Evolutionary conservation across 352 stramenopile species (phyloP), one percentile per base, ranked within the genome.

Genomic region (Pythium brachiatum): DNA sequence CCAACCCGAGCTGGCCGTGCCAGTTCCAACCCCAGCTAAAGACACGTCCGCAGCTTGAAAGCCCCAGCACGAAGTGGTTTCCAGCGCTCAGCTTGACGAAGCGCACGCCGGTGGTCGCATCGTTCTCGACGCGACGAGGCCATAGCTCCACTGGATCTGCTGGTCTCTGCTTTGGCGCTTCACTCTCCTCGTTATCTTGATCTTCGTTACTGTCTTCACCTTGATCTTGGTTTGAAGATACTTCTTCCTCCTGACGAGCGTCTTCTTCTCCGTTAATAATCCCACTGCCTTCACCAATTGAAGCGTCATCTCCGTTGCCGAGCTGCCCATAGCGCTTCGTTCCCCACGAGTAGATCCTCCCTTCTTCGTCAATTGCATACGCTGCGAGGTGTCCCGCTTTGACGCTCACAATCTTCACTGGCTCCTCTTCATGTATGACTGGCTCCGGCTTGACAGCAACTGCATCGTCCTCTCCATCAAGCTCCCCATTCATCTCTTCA

Each of bases 1-100:
- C 81, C 27, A 75, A 74, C 2, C 82, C 82, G 34, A 94, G 76
- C 54, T 94, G 85, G 1, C 82, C 83, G 34, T 83, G 76, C 44
- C 54, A 72, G 6, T 75, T 76, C 27, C 73, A 68, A 29, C 85
- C 85, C 85, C 85, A 94, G 13, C 75, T 74, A 58, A 81, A 91
- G 7, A 80, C 66, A 18, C 57, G 41, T 0, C 81, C 83, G 15
- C 23, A 54, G 7, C 41, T 56, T 8, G 78, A 79, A 7, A 82
- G 60, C 15, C 78, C 81, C 20, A 90, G 47, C 0, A 66, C 75
- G 55, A 90, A 94, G 60, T 91, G 82, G 53, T 86, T 88, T 7
- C 85, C 85, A 23, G 74, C 68, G 9, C 76, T 74, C 8, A 94
- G 29, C 26, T 83, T 83, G 1, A 71, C 53, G 15, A 91, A 53